Evolutionary conservation across 805 yeast genomes (phyloP), one percentile per base, ranked within the genome.

Genomic region (Candida oleophila): DNA sequence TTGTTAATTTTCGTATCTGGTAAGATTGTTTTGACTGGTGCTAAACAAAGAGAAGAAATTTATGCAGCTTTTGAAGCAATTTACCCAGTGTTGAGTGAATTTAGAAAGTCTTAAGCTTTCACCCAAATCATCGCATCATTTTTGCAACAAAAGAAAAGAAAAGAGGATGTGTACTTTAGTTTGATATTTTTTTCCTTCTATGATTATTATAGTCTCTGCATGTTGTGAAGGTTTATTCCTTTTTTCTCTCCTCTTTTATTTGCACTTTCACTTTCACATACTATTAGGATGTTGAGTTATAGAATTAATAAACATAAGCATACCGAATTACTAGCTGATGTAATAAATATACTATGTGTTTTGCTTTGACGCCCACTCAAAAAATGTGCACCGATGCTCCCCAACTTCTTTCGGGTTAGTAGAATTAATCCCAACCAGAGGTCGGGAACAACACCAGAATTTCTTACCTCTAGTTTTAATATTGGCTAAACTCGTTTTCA

Each of bases 11-110:
- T 94, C 67, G 99, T 94, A 42, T 87, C 96, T 22, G 99, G 99
- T 30, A 94, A 94, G 68, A 94, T 94, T 69, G 99, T 94, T 44
- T 76, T 94, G 57, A 94, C 99, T 5, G 99, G 99, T 76, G 99
- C 99, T 16, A 94, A 94, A 68, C 97, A 94, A 69, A 86, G 99
- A 68, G 98, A 94, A 67, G 99, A 94, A 68, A 94, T 94, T 54
- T 94, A 94, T 65, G 96, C 91, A 59, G 99, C 99, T 3, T 94
- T 94, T 66, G 99, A 92, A 67, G 96, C 97, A 49, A 94, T 94
- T 43, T 94, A 92, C 69, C 99, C 99, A 43, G 99, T 94, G 69
- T 78, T 94, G 77, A 91, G 95, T 74, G 98, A 94, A 77, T 94
- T 92, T 76, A 84, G 98, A 67, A 94, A 94, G 69, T 80, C 81